phyloP scores from a whole-genome alignment of 495 filamentous ascomycete genomes.

The Aspergillus kassunensis region DNA sequence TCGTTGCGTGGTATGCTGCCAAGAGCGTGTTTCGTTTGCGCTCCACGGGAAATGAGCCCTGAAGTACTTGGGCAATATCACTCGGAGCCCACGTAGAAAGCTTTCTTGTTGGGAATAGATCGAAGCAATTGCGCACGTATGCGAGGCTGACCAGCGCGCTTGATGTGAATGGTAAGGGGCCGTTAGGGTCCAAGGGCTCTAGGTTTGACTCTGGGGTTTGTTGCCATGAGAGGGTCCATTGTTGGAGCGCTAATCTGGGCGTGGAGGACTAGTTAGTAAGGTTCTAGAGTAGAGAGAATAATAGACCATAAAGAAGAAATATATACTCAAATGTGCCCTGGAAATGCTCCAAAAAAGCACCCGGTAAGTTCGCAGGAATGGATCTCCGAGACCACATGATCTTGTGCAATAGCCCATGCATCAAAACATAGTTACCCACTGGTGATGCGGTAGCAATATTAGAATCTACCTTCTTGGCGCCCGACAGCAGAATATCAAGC shows the following conservation, averaged over 20 bases:
- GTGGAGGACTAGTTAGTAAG: background rate
- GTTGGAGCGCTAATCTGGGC: constrained; percentile 35
- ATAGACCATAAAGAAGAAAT: background rate
- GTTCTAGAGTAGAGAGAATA: background rate
- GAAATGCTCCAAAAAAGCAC: background rate
- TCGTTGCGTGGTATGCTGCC: constrained; percentile 54
- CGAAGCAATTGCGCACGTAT: constrained; percentile 53
- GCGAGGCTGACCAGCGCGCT: constrained; percentile 54
- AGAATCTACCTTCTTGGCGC: background rate
- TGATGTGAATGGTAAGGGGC: constrained; percentile 56
- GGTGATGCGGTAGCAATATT: background rate
- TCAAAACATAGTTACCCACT: background rate
- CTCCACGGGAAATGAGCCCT: constrained; percentile 33
- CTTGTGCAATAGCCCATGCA: background rate
- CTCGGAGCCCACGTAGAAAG: constrained; percentile 43
- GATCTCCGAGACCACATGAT: background rate
- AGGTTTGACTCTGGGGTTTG: constrained; percentile 36
- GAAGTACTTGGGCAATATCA: constrained; percentile 47
- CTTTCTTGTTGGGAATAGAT: constrained; percentile 28
- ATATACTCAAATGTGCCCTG: background rate
- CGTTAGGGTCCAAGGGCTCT: constrained; percentile 38
- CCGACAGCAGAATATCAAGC: background rate
- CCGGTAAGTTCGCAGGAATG: background rate
- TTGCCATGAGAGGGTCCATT: constrained; percentile 54
- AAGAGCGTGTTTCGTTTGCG: constrained; percentile 43